Conservation (phyloP, 192 early-diverging fungal genomes). For the Mortierella hygrophila region DNA sequence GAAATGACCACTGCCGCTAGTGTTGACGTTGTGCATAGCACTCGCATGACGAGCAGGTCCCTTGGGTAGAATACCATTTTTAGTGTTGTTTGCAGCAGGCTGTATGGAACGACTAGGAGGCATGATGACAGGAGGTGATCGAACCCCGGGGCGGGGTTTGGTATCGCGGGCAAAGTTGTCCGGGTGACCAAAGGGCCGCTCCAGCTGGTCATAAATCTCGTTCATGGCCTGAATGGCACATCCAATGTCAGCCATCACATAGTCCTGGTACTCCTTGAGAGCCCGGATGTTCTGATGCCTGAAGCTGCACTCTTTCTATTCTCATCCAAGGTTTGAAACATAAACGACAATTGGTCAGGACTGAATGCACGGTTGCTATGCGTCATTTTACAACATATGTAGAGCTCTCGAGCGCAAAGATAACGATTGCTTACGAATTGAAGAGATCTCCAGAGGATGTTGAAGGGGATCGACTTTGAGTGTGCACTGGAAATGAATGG, state of each 20-base stretch:
- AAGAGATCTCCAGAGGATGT: slow-evolving; percentile 27
- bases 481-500: slow-evolving; percentile 26
- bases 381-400: neutral
- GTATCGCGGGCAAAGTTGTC: slow-evolving; percentile 35
- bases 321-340: neutral
- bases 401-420: neutral
- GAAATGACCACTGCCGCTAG: neutral
- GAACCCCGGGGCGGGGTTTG: slow-evolving; percentile 15
- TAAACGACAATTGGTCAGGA: too few relatives aligned
- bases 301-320: slow-evolving; percentile 9
- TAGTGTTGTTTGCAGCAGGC: neutral
- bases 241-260: slow-evolving; percentile 48
- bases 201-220: slow-evolving; percentile 44
- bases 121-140: slow-evolving; percentile 7
- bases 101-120: neutral
- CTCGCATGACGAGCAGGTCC: neutral
- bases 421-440: slow-evolving; percentile 16
- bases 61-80: neutral
- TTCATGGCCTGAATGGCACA: slow-evolving; percentile 38
- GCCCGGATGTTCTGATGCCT: slow-evolving; percentile 14
- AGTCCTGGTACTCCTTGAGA: slow-evolving; percentile 28
- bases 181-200: slow-evolving; percentile 34
- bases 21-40: neutral
- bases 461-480: slow-evolving; percentile 23
- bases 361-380: too few relatives aligned